Evolutionary conservation across 2,329 filamentous ascomycete genomes (phyloP), one percentile per base, ranked within the genome.

Genomic region (Coleophoma eucalyptorum): DNA sequence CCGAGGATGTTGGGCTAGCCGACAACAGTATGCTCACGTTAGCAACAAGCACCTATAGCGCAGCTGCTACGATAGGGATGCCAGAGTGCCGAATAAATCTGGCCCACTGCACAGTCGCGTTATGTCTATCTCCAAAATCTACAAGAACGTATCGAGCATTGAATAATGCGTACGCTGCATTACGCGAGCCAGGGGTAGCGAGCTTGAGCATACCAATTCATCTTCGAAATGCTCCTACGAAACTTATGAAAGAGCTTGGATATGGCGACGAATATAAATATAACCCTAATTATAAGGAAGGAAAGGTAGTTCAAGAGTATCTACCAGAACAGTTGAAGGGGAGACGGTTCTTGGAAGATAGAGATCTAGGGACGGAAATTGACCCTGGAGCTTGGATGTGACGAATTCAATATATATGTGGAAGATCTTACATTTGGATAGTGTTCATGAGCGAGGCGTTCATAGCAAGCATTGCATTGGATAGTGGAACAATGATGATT

Each of bases 231-330:
- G 94, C 94, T 8, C 93, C 94, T 0, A 97, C 94, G 1, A 80
- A 86, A 58, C 67, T 97, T 57, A 96, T 99, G 93, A 89, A 92
- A 62, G 93, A 97, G 59, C 72, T 97, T 58, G 93, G 90, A 0
- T 96, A 91, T 64, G 92, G 92, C 0, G 86, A 84, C 46, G 89
- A 91, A 66, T 99, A 99, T 70, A 97, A 97, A 69, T 97, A 99
- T 65, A 96, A 96, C 59, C 94, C 94, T 0, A 89, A 96, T 59
- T 99, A 93, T 63, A 71, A 80, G 46, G 83, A 92, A 54, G 94
- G 94, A 0, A 81, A 74, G 59, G 93, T 97, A 1, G 79, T 76
- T 56, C 94, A 99, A 72, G 87, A 92, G 20, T 99, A 97, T 69
- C 69, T 99, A n/a, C 94, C 94, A 0, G 86, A 90, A 11, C 80